Evolutionary conservation across 306 rosid genomes (phyloP).

Genomic region (Inga leiocalycina): DNA sequence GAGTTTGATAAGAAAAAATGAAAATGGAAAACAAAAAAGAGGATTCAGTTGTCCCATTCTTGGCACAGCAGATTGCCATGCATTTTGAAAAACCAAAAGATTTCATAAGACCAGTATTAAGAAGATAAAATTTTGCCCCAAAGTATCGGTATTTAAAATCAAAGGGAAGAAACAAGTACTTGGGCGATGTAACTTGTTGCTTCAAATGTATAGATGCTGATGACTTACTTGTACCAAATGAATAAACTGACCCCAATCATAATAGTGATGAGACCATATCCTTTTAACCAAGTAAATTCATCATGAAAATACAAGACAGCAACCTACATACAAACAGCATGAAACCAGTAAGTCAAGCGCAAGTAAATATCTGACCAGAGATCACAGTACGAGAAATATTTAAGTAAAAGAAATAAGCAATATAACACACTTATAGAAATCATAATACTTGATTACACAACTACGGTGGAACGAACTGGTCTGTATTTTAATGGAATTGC

Average conservation of each 20-base stretch:
- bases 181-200: not conserved
- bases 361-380: constrained; percentile 26
- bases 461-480: not conserved
- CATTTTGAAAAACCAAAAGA: not conserved
- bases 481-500: not conserved
- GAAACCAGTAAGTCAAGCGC: constrained; percentile 33
- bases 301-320: constrained; percentile 93
- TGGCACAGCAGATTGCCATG: not conserved
- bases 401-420: constrained; percentile 17
- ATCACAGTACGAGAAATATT: not conserved
- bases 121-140: not conserved
- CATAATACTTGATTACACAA: not conserved
- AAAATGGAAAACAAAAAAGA: not conserved
- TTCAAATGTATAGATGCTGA: constrained; percentile 23
- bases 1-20: not conserved
- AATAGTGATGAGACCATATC: constrained; percentile 71
- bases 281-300: constrained; percentile 85
- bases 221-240: constrained; percentile 94
- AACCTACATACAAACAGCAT: constrained; percentile 52
- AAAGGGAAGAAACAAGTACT: constrained; percentile 11
- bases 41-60: not conserved
- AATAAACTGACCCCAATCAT: constrained; percentile 91
- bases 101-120: not conserved
- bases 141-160: constrained; percentile 12
- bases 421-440: not conserved